phyloP scores from a whole-genome alignment of 2,329 filamentous ascomycete genomes.

The Dactylonectria estremocensis region DNA sequence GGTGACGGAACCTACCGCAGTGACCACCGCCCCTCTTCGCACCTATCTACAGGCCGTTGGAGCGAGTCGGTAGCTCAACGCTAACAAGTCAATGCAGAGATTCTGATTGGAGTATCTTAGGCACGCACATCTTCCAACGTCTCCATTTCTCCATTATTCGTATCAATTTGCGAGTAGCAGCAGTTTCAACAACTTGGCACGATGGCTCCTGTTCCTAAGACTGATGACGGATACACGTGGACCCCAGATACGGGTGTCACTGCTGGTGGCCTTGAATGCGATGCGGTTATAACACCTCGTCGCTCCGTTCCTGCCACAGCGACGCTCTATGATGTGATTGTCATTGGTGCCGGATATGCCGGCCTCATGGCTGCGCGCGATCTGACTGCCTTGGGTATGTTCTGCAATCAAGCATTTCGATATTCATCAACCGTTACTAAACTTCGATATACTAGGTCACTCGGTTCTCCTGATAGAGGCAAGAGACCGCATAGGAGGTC shows the following conservation, averaged over 20 bases:
- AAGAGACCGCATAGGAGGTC: conserved; percentile 55
- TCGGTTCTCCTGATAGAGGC: conserved; percentile 54
- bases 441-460: conserved; percentile 9
- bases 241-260: conserved; percentile 14
- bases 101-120: background rate
- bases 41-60: no score
- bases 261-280: conserved; percentile 22
- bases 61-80: no score
- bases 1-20: no score
- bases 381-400: conserved; percentile 20
- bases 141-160: no score
- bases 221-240: conserved; percentile 29
- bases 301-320: conserved; percentile 1
- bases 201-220: conserved; percentile 30
- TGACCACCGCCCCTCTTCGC: no score
- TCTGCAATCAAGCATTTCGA: background rate
- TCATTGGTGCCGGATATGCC: conserved; percentile 43
- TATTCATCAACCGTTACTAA: background rate
- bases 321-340: conserved; percentile 34
- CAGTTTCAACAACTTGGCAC: no score
- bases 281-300: conserved; percentile 26
- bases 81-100: no score
- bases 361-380: conserved; percentile 40
- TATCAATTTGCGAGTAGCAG: no score
- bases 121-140: background rate